These are phyloP conservation scores for Acanthamoeba castellanii DNA, from an alignment of 208 protist genomes.

Conservation along the genomic window DNA sequence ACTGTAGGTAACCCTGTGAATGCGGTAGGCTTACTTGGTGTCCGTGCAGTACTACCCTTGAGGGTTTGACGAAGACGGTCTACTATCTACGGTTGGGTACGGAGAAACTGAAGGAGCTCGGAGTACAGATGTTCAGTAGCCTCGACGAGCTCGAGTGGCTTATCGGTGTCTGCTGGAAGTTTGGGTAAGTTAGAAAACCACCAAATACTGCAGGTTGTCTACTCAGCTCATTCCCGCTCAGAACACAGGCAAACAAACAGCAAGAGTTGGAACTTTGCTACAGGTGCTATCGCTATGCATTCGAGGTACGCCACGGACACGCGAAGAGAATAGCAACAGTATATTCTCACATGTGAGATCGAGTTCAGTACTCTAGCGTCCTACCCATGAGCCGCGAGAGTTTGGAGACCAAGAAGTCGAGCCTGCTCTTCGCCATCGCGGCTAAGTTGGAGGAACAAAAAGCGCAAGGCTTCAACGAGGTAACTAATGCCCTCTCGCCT, in stretches of 20 bases:
- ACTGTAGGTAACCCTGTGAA: not conserved
- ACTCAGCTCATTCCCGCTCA: not conserved
- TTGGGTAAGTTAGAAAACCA: not conserved
- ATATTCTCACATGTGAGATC: not conserved
- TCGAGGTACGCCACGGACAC: not conserved
- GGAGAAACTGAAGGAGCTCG: constrained; percentile 52
- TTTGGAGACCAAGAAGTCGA: constrained; percentile 64
- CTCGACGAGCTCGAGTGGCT: constrained; percentile 65
- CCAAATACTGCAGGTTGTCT: not conserved
- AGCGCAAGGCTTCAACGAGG: not conserved
- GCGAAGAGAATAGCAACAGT: too few relatives aligned
- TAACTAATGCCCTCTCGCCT: not conserved
- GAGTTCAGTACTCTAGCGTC: not conserved
- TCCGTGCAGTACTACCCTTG: not conserved
- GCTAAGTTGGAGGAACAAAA: constrained; percentile 25
- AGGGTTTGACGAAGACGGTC: not conserved
- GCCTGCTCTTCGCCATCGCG: constrained; percentile 3
- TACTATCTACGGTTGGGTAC: constrained; percentile 15
- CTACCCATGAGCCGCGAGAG: not conserved
- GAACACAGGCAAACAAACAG: not conserved
- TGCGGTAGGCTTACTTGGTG: not conserved
- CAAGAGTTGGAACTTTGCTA: not conserved
- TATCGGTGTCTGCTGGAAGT: constrained; percentile 14
- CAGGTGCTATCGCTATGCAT: constrained; percentile 14
- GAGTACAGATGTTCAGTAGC: constrained; percentile 38